phyloP scores from a whole-genome alignment of 2,329 filamentous ascomycete genomes.

The Xylaria sp. region DNA sequence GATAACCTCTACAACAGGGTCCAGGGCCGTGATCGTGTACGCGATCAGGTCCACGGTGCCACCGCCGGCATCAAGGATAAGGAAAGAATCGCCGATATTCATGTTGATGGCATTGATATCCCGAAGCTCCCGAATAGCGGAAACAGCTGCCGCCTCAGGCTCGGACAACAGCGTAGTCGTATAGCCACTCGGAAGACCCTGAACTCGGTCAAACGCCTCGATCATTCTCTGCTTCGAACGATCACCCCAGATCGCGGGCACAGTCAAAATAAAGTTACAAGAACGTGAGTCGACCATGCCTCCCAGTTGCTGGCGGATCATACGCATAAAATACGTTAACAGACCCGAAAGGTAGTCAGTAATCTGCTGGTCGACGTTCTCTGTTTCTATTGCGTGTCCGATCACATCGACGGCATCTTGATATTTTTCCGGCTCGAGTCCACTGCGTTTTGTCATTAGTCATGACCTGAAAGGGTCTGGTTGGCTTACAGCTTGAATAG shows the following conservation, averaged over 20 bases:
- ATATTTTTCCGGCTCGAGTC: conserved; percentile 11
- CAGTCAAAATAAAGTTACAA: conserved; percentile 58
- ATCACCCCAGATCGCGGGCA: conserved; percentile 63
- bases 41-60: conserved; percentile 39
- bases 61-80: conserved; percentile 58
- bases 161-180: conserved; percentile 53
- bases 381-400: conserved; percentile 25
- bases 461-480: background rate
- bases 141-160: conserved; percentile 56
- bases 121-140: conserved; percentile 49
- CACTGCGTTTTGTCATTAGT: conserved; percentile 4
- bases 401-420: conserved; percentile 2
- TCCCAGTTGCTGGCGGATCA: conserved; percentile 47
- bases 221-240: conserved; percentile 54
- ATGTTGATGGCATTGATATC: conserved; percentile 46
- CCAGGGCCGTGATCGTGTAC: conserved; percentile 49
- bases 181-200: conserved; percentile 34
- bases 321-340: conserved; percentile 50
- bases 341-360: conserved; percentile 54
- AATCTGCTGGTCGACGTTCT: conserved; percentile 44
- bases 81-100: conserved; percentile 50
- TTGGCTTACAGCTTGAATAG: conserved; percentile 55
- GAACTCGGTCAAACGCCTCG: conserved; percentile 46
- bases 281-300: conserved; percentile 47
- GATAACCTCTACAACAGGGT: conserved; percentile 49